A percentile compares a stretch with the other conserved stretches of the same genome.
phyloP scores from a whole-genome alignment of 345 rosid genomes.

The Firmiana major region DNA sequence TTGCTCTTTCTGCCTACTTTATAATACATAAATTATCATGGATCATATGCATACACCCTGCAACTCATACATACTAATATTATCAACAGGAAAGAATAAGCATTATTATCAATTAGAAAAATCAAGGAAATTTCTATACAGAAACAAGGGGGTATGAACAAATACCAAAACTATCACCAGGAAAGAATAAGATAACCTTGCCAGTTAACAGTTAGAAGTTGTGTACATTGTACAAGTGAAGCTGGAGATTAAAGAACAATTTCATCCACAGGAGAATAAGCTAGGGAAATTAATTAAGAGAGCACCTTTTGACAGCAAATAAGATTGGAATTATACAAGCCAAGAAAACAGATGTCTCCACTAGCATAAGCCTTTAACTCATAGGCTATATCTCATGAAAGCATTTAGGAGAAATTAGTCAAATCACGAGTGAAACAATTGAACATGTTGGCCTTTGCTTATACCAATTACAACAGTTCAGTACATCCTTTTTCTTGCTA shows the following conservation, averaged over 20 bases:
- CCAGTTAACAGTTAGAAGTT: too few species aligned
- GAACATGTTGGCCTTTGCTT: slow-evolving; percentile 29
- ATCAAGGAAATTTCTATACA: too few species aligned
- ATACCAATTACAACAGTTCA: slow-evolving; percentile 54
- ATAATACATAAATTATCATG: too few species aligned
- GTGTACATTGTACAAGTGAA: neutral
- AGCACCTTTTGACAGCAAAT: neutral
- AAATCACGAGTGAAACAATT: slow-evolving; percentile 22
- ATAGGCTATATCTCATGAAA: neutral
- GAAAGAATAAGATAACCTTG: too few species aligned
- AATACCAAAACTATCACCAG: too few species aligned
- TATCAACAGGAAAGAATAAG: too few species aligned
- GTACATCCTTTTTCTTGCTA: slow-evolving; percentile 47
- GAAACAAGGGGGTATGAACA: too few species aligned
- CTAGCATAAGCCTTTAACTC: neutral
- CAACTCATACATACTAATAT: too few species aligned
- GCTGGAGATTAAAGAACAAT: neutral
- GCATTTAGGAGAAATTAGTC: too few species aligned
- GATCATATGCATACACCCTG: too few species aligned
- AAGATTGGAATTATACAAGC: neutral
- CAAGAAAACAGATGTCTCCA: neutral
- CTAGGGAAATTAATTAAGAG: neutral
- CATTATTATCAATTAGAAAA: too few species aligned
- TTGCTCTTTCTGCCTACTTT: too few species aligned
- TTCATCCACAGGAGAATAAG: neutral